Evolutionary conservation across 2,329 filamentous ascomycete species (phyloP).

Genomic region (Ophiosphaerella narmari): DNA sequence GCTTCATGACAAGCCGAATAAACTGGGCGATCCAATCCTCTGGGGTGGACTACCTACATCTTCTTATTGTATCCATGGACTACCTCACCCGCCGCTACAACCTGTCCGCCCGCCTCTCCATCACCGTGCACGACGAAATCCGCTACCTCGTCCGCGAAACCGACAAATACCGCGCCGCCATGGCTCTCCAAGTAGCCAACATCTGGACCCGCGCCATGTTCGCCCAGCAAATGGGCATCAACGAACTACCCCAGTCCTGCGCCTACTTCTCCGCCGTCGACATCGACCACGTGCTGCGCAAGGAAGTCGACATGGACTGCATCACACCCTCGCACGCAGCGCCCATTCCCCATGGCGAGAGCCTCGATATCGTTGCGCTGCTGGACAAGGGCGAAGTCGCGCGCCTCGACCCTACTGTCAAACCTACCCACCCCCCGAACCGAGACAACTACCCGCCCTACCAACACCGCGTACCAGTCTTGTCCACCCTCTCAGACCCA

Average conservation of each 20-base stretch:
- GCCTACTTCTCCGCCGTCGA: slow-evolving; percentile 97
- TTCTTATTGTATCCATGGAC: slow-evolving; percentile 93
- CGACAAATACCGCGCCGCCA: slow-evolving; percentile 85
- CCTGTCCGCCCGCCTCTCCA: slow-evolving; percentile 80
- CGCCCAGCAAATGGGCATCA: slow-evolving; percentile 91
- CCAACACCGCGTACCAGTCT: slow-evolving; percentile 73
- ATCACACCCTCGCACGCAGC: slow-evolving; percentile 83
- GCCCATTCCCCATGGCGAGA: slow-evolving; percentile 83
- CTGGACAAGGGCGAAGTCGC: slow-evolving; percentile 73
- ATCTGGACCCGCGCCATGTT: slow-evolving; percentile 98
- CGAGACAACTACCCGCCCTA: slow-evolving; percentile 73
- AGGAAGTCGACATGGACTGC: slow-evolving; percentile 98
- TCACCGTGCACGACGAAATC: slow-evolving; percentile 98
- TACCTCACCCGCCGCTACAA: slow-evolving; percentile 86
- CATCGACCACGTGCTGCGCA: slow-evolving; percentile 92
- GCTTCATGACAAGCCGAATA: slow-evolving; percentile 93
- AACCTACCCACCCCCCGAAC: slow-evolving; percentile 62
- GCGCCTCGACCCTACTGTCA: slow-evolving; percentile 67
- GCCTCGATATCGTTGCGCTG: slow-evolving; percentile 78
- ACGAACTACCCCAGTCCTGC: slow-evolving; percentile 90
- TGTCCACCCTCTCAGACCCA: slow-evolving; percentile 66
- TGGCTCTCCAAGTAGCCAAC: slow-evolving; percentile 93
- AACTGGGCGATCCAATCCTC: slow-evolving; percentile 99
- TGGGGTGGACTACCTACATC: slow-evolving; percentile 94
- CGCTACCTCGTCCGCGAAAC: slow-evolving; percentile 84